Base-by-base conservation (phyloP, 192 early-diverging fungal species). In the Gonapodya prolifera region DNA sequence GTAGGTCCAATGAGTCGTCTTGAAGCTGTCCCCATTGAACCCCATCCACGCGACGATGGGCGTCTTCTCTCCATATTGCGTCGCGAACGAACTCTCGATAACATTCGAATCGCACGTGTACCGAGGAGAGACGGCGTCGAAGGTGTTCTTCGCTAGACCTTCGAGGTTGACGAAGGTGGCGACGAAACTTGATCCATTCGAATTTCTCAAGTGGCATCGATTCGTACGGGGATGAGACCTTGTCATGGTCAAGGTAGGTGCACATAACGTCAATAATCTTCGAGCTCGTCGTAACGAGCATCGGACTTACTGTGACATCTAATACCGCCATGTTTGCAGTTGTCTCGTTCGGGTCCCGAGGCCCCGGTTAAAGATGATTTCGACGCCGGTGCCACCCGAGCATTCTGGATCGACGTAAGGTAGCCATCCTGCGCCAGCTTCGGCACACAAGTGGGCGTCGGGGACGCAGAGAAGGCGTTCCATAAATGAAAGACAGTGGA, bases 161-260 rank as follows among this genome's bases (percentile, higher is more conserved):
- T 73, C 71, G 31, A 73, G 71, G 71, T 73, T 73, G 71, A 73
- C 2, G 71, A 73, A 73, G 16, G 71, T 29, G 8, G 71, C 18
- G 71, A 73, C 32, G n/a, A 29, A 73, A 73, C 8, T 30, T 18
- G 2, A 73, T 18, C 71, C 71, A 73, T 29, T 73, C 71, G 71
- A 73, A 73, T 29, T 73, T 73, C 31, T 73, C 8, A 18, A 73
- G 71, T 13, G 71, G 71, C 31, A 29, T 73, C 2, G 2, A 2
- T 32, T 73, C 71, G 28, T 32, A 73, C 71, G 29, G 28, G 2
- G 71, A 18, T 29, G 71, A 73, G 28, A 73, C 28, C 71, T 73
- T 2, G 71, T 16, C 2, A 73, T 30, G 71, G 2, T 8, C 18
- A 23, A n/a, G n/a, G n/a, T n/a, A 61, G 23, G 23, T 8, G 8